Percentiles rank a stretch among this genome's conserved stretches.
phyloP scores from a whole-genome alignment of 257 asterid genomes.

The Nicotiana attenuata region DNA sequence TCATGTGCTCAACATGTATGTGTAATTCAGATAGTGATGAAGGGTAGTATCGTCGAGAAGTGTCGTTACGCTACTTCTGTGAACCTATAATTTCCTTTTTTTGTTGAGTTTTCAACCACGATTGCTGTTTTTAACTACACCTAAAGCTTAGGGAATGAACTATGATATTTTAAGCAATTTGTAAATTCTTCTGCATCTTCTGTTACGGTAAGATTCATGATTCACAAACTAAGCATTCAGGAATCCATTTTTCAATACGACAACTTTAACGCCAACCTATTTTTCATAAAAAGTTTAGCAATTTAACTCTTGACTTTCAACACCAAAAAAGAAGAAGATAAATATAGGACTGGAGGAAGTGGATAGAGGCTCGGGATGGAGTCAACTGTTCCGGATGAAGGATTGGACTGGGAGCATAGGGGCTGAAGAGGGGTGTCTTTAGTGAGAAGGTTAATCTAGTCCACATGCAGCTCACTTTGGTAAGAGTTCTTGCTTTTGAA shows the following conservation, averaged over 20 bases:
- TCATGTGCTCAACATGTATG: neutral
- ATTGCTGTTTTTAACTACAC: neutral
- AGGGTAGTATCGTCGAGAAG: neutral
- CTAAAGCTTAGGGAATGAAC: neutral
- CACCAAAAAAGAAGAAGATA: neutral
- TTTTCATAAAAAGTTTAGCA: neutral
- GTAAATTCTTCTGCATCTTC: neutral
- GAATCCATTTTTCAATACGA: neutral
- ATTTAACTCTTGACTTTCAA: neutral
- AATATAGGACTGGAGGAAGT: neutral
- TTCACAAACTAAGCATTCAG: neutral
- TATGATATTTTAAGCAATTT: neutral
- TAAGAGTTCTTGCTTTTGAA: neutral
- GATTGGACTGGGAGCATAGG: neutral
- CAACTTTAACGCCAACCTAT: neutral
- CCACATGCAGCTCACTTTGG: neutral
- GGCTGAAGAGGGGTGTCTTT: neutral
- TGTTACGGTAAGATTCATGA: neutral
- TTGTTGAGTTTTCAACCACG: neutral
- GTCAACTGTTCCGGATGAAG: neutral
- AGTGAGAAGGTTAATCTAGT: conserved; percentile 4
- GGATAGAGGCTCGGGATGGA: neutral
- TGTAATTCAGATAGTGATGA: neutral
- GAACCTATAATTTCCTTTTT: neutral
- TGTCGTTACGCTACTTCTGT: neutral